Evolutionary conservation across 2,329 filamentous ascomycete species (phyloP), one percentile per base, ranked within the genome.

Genomic region (Aschersonia sp.): DNA sequence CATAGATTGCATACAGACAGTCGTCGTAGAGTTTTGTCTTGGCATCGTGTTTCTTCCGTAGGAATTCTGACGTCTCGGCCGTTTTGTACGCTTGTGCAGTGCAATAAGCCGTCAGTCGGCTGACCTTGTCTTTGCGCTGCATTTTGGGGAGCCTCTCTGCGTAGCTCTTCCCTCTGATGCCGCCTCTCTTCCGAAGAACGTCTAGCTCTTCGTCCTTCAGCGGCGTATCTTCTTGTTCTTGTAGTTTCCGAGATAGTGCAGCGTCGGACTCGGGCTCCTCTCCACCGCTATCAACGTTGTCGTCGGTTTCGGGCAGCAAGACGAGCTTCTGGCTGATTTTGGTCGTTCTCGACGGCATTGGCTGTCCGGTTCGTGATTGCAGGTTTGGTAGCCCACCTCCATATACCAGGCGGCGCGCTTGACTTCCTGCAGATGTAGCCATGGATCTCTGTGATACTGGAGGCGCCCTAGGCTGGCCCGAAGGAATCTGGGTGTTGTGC

Each of bases 281-380:
- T 40, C 80, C 74, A 28, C 69, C 66, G 40, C 70, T 65, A 41
- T 64, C 62, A 5, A 78, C 81, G 40, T 78, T 77, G 5, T 73
- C 75, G 3, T 73, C 72, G 1, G 89, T 84, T 60, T 96, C 91
- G 1, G 92, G 92, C 10, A 98, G 74, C 38, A 97, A 72, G 0
- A 98, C 92, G n/a, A 98, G 73, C 67, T 97, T 97, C 69, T 97
- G 88, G 63, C 87, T 95, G 53, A 94, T 84, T 65, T 97, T 96
- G 31, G 88, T 94, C 40, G 89, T 94, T 47, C 92, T 78, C 5
- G 87, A 84, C 0, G 91, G 92, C 54, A 96, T 67, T 43, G 72
- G 75, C 48, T 78, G 74, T 51, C 74, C 75, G 47, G 70, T 69
- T 4, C 73, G 67, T 30, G 65, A 66, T 30, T 62, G 63, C 4